A percentile compares a stretch with the other conserved stretches of the same genome.
Evolutionary conservation across 257 asterid genomes (phyloP).

Genomic region (Sherardia arvensis): DNA sequence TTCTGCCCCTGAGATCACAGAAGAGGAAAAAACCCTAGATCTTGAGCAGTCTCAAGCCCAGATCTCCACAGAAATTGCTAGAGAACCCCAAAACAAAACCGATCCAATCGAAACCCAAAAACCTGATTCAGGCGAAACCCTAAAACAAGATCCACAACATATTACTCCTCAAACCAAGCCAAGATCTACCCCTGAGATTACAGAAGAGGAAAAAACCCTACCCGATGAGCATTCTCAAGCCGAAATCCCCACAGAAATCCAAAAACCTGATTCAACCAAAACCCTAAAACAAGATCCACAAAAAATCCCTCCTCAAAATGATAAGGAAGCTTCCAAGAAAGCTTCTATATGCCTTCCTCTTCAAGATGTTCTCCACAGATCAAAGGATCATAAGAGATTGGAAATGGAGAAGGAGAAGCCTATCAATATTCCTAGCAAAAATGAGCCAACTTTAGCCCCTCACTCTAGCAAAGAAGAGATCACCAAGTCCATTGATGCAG

Average conservation of each 20-base stretch:
- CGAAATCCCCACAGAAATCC: not conserved
- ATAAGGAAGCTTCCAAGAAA: not conserved
- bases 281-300: not conserved
- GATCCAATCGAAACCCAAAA: not conserved
- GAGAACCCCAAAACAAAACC: not conserved
- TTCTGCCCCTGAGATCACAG: constrained; percentile 1
- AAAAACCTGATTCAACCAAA: not conserved
- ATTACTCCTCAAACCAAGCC: not conserved
- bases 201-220: not conserved
- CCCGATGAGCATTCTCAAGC: not conserved
- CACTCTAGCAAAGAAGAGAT: constrained; percentile 3
- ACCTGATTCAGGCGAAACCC: not conserved
- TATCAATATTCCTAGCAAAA: not conserved
- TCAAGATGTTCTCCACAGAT: not conserved
- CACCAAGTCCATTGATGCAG: constrained; percentile 18
- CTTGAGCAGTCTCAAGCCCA: not conserved
- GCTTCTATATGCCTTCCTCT: constrained; percentile 6
- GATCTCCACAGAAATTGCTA: not conserved
- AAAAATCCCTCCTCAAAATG: not conserved
- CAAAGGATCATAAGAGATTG: not conserved
- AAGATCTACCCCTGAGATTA: constrained; percentile 2
- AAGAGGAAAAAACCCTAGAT: not conserved
- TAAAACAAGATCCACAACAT: constrained; percentile 6
- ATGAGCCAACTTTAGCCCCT: not conserved
- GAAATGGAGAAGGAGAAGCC: not conserved